A percentile compares a stretch with the other conserved stretches of the same genome.
Conservation (phyloP, 805 yeast genomes). For the Nakazawaea wyomingensis region DNA sequence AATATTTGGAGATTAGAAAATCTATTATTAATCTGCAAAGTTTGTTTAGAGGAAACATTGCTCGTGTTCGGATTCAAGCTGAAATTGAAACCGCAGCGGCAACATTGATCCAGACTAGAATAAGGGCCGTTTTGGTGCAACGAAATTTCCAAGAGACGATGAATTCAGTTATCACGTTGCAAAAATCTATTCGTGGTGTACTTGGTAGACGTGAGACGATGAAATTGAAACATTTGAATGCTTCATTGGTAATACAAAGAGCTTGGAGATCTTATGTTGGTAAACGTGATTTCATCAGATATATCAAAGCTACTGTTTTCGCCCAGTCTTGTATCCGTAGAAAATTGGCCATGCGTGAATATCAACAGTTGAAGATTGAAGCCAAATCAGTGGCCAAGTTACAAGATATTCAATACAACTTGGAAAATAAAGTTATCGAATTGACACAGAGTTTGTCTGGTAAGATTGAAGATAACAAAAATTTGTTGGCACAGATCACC, state of each 20-base stretch:
- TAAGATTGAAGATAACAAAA: conserved; percentile 78
- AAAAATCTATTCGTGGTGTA: conserved; percentile 45
- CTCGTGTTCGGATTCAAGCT: conserved; percentile 48
- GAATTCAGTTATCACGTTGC: conserved; percentile 36
- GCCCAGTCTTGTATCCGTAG: conserved; percentile 80
- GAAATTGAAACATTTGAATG: conserved; percentile 46
- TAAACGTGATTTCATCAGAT: conserved; percentile 43
- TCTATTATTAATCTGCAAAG: conserved; percentile 58
- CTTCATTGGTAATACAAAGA: conserved; percentile 72
- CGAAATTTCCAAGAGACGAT: conserved; percentile 28
- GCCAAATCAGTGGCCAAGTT: conserved; percentile 88
- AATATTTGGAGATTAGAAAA: conserved; percentile 47
- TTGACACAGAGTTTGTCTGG: conserved; percentile 79
- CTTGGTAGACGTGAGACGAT: conserved; percentile 47
- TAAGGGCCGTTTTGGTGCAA: conserved; percentile 52
- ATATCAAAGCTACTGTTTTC: conserved; percentile 53
- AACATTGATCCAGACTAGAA: conserved; percentile 59
- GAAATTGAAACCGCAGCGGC: conserved; percentile 63
- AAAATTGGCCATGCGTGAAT: conserved; percentile 62
- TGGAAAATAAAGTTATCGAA: conserved; percentile 97
- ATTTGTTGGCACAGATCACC: conserved; percentile 58
- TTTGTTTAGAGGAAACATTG: conserved; percentile 54
- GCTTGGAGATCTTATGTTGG: conserved; percentile 63
- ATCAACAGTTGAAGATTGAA: conserved; percentile 65
- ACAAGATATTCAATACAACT: conserved; percentile 85